Base-by-base conservation (phyloP, 768 basidiomycete genomes). In the Polyporus arcularius region DNA sequence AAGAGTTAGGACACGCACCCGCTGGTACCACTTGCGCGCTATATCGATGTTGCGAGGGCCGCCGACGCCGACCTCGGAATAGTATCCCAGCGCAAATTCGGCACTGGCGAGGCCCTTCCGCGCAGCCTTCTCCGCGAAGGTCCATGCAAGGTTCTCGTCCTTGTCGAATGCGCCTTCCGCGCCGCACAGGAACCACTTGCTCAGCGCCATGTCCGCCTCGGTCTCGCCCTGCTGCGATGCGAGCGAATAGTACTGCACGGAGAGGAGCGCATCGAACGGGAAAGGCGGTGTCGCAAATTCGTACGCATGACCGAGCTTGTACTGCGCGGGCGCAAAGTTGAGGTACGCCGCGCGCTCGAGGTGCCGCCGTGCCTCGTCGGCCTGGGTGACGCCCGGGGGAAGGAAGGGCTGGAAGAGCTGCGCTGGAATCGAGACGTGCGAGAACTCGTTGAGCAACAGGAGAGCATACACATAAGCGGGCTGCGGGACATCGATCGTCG, bases 101-200 rank as follows among this genome's bases (percentile, higher is more conserved):
- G 93, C 96, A 57, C 83, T 87, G 0, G 91, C 80, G 46, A 96
- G 76, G 0, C 87, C 89, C 66, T 87, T 90, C 49, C 77, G 71
- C 0, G 89, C 88, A 0, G 91, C 89, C 74, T 96, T 96, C 64
- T 92, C 88, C 0, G 96, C 96, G 75, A 96, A 98, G 0, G 88
- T 90, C 64, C 85, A 85, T 2, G 96, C 95, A 3, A 98, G 80
- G 1, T 71, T 76, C 71, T 97, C 94, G 71, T 96, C 92, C 73
- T 94, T 94, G 41, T 92, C 91, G 66, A 97, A 95, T 14, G 79
- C 75, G 8, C 83, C 83, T 39, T 82, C 80, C 4, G 88, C 86
- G 4, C 96, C 96, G 70, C 94, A 96, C 51, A 98, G 76, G 79
- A 97, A 98, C 96, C 96, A 98, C 75, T 97, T 98, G 73, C 86